Evolutionary conservation across 305 asterid species (phyloP).

Genomic region (Fraxinus baroniana): DNA sequence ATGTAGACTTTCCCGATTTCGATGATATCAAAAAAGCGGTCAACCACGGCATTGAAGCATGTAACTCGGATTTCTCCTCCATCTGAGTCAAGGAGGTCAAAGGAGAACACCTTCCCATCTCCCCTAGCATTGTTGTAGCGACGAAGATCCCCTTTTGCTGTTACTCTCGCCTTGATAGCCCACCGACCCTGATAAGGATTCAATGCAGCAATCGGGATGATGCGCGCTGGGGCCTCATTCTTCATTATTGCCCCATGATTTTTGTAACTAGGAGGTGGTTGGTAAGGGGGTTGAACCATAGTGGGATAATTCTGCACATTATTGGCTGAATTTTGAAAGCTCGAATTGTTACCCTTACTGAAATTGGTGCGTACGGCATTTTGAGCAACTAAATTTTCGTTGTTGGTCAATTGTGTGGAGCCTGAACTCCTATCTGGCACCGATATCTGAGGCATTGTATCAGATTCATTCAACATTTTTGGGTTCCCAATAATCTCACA

Average conservation of each 20-base stretch:
- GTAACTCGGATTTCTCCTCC: slow-evolving; percentile 95
- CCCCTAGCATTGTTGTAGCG: slow-evolving; percentile 93
- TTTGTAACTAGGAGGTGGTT: slow-evolving; percentile 87
- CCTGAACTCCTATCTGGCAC: slow-evolving; percentile 39
- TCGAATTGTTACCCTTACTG: slow-evolving; percentile 32
- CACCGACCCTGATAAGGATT: slow-evolving; percentile 98
- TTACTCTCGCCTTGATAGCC: slow-evolving; percentile 96
- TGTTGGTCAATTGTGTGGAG: slow-evolving; percentile 31
- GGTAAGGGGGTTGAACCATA: slow-evolving; percentile 79
- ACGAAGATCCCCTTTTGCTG: slow-evolving; percentile 88
- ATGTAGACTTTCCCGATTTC: slow-evolving; percentile 82
- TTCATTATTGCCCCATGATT: slow-evolving; percentile 80
- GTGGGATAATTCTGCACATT: slow-evolving; percentile 61
- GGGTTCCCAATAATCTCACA: slow-evolving; percentile 81
- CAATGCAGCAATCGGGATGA: slow-evolving; percentile 84
- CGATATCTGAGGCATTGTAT: slow-evolving; percentile 46
- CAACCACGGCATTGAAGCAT: slow-evolving; percentile 88
- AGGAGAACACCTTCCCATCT: slow-evolving; percentile 94
- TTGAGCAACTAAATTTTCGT: slow-evolving; percentile 37
- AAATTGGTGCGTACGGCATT: slow-evolving; percentile 38
- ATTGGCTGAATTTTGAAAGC: slow-evolving; percentile 37
- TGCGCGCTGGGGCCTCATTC: slow-evolving; percentile 95
- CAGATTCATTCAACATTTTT: slow-evolving; percentile 37
- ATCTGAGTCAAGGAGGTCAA: slow-evolving; percentile 92
- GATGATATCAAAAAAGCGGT: slow-evolving; percentile 68